A percentile compares a stretch with the other conserved stretches of the same genome.
These are phyloP conservation scores for Fusarium sp. DNA, from an alignment of 2,329 filamentous ascomycete genomes.

Conservation along the genomic window DNA sequence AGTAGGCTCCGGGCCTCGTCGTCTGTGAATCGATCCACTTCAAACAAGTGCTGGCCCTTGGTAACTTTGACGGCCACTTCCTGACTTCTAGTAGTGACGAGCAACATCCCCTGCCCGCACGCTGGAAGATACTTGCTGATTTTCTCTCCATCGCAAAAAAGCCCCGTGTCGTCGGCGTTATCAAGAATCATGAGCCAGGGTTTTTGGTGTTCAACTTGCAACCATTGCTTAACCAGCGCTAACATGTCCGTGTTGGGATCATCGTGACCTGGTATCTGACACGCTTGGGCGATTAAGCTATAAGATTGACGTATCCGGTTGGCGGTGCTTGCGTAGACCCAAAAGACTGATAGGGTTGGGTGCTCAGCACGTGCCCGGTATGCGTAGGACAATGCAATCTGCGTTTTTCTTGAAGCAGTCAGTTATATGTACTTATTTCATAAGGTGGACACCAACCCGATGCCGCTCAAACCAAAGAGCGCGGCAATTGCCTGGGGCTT, in stretches of 20 bases:
- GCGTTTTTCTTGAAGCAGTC: not conserved
- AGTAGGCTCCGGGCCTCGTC: not conserved
- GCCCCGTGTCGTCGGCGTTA: not conserved
- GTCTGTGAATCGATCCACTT: not conserved
- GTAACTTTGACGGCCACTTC: not conserved
- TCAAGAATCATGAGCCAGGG: not conserved
- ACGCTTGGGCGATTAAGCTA: not conserved
- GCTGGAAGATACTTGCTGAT: not conserved
- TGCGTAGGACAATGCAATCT: not conserved
- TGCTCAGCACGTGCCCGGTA: not conserved
- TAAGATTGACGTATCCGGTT: not conserved
- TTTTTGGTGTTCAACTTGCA: not conserved
- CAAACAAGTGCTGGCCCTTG: not conserved
- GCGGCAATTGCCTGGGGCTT: not conserved
- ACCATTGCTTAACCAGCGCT: not conserved
- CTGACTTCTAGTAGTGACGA: not conserved
- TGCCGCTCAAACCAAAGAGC: not conserved
- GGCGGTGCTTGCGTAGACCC: not conserved
- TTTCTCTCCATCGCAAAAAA: not conserved
- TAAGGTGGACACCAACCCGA: not conserved
- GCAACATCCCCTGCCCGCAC: not conserved
- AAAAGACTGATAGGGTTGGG: not conserved
- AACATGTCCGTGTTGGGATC: not conserved
- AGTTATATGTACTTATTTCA: not conserved
- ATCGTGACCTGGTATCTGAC: not conserved